A percentile compares a stretch with the other conserved stretches of the same genome.
Conservation (phyloP, 352 stramenopile species). For the Phytophthora palmivora region DNA sequence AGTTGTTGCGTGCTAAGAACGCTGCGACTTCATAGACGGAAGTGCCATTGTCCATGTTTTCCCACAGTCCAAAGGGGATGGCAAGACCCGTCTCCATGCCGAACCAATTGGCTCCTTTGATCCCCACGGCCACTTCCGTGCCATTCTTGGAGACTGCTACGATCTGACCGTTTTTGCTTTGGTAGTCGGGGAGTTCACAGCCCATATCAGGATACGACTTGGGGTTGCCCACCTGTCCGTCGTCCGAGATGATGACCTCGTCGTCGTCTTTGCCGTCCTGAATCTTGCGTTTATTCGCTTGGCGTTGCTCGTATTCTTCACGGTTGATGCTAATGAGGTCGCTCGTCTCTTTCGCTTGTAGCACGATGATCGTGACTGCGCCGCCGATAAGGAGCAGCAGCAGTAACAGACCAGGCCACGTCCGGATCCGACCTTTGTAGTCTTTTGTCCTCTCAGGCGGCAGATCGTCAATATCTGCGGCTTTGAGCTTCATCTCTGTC, state of each 20-base stretch:
- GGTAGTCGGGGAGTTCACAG: constrained; percentile 65
- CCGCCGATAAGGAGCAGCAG: constrained; percentile 50
- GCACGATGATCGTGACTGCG: constrained; percentile 46
- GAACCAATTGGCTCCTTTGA: constrained; percentile 83
- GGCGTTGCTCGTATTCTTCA: constrained; percentile 34
- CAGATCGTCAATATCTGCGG: constrained; percentile 42
- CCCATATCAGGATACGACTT: constrained; percentile 56
- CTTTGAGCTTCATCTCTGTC: constrained; percentile 70
- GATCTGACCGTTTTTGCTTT: constrained; percentile 65
- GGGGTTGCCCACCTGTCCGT: constrained; percentile 63
- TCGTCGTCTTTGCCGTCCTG: constrained; percentile 44
- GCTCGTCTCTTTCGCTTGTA: constrained; percentile 43
- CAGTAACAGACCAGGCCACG: constrained; percentile 63
- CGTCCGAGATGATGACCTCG: constrained; percentile 51
- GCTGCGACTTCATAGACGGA: constrained; percentile 66
- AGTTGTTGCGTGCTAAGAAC: constrained; percentile 74
- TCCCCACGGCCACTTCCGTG: constrained; percentile 56
- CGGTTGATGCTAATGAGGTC: constrained; percentile 27
- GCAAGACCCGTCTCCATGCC: constrained; percentile 70
- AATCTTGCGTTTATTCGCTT: constrained; percentile 46
- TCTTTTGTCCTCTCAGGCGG: constrained; percentile 53
- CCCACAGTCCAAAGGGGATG: constrained; percentile 74
- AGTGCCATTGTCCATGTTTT: constrained; percentile 72
- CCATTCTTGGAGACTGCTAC: constrained; percentile 56
- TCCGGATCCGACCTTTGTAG: constrained; percentile 79